These are phyloP conservation scores for Avicennia marina DNA, from an alignment of 257 asterid genomes.

Conservation along the genomic window DNA sequence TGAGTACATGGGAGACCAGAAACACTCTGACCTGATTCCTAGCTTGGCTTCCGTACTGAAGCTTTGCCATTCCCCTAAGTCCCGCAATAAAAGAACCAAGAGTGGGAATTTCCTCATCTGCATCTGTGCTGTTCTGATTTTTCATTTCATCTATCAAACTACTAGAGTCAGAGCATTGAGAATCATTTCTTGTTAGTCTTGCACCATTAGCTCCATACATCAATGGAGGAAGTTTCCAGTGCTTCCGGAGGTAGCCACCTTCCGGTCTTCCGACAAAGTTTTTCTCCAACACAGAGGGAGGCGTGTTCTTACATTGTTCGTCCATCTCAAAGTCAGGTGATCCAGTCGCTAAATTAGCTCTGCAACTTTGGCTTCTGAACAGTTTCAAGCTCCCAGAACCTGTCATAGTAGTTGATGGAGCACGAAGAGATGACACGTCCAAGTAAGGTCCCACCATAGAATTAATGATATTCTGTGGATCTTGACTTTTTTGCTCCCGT, in stretches of 20 bases:
- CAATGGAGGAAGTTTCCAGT: constrained; percentile 74
- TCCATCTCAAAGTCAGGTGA: constrained; percentile 37
- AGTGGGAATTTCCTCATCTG: constrained; percentile 86
- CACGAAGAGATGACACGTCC: constrained; percentile 36
- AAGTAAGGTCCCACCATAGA: constrained; percentile 41
- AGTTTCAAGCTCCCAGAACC: constrained; percentile 48
- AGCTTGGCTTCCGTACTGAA: constrained; percentile 45
- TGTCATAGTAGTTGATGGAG: constrained; percentile 29
- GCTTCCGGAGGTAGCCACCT: constrained; percentile 51
- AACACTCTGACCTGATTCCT: constrained; percentile 49
- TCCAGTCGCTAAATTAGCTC: constrained; percentile 43
- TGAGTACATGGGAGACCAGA: background rate
- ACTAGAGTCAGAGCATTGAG: constrained; percentile 60
- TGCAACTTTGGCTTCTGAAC: constrained; percentile 62
- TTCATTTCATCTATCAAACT: constrained; percentile 48
- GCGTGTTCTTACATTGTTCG: constrained; percentile 60
- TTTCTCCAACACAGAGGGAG: constrained; percentile 61
- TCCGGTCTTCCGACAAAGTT: constrained; percentile 66
- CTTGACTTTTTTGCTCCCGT: constrained; percentile 45
- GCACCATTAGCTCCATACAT: constrained; percentile 43
- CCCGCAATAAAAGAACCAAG: constrained; percentile 91
- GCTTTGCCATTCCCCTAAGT: constrained; percentile 83
- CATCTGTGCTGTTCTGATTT: constrained; percentile 32
- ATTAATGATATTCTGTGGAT: constrained; percentile 38
- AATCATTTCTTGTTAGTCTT: constrained; percentile 47